These are phyloP conservation scores for Plasmodium cynomolgi DNA, from an alignment of 169 alveolate species.

Conservation along the genomic window DNA sequence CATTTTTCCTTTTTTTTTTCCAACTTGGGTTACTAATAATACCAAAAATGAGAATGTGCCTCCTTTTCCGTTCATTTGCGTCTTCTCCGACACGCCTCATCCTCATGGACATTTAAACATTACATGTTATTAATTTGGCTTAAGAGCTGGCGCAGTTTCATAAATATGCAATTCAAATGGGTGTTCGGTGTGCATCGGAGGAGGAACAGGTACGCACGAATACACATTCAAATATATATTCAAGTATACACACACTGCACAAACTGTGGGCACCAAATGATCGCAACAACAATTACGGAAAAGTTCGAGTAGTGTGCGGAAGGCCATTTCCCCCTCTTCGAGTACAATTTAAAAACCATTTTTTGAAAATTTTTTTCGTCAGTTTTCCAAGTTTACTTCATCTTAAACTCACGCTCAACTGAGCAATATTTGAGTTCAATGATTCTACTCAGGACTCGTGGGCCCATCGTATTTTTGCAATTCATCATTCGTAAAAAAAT, in stretches of 20 bases:
- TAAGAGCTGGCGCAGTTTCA: neutral
- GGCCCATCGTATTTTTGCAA: slow-evolving; percentile 33
- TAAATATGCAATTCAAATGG: neutral
- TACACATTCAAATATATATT: neutral
- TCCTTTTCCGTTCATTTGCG: neutral
- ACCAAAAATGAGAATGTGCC: neutral
- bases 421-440: slow-evolving; percentile 70
- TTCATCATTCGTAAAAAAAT: slow-evolving; percentile 33
- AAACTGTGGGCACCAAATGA: neutral
- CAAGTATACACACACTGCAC: neutral
- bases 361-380: slow-evolving; percentile 19
- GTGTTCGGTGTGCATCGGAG: neutral
- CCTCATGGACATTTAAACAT: neutral
- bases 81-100: neutral
- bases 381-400: slow-evolving; percentile 42
- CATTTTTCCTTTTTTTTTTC: slow-evolving; percentile 1
- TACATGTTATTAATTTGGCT: neutral
- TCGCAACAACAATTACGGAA: neutral
- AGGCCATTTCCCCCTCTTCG: neutral
- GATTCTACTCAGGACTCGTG: slow-evolving; percentile 70
- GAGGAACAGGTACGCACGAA: neutral
- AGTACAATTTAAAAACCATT: neutral
- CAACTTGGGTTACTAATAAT: slow-evolving; percentile 1
- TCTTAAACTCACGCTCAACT: slow-evolving; percentile 70
- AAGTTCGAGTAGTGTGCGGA: neutral